Evolutionary conservation across 2,329 filamentous ascomycete species (phyloP), one percentile per base, ranked within the genome.

Genomic region (Fusarium irregulare): DNA sequence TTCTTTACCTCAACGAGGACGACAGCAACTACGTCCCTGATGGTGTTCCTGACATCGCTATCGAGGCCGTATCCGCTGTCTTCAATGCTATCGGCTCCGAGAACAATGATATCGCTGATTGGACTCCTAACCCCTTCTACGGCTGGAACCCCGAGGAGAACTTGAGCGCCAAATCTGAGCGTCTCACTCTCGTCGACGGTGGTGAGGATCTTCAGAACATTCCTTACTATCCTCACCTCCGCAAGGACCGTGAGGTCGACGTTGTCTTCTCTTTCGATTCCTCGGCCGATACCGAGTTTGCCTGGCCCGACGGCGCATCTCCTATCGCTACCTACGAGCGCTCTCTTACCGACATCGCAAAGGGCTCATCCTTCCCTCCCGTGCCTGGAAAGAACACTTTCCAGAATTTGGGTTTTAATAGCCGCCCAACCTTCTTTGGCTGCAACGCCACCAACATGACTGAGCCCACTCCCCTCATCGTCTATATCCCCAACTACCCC

Each of bases 131-230:
- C 78, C 90, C 88, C 83, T 77, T 84, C 76, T 77, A 84, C 71
- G 78, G 83, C 64, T 89, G 83, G 80, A 85, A 88, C 73, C 72
- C 80, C 3, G 76, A 51, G 79, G 70, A 87, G 61, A 82, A 82
- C 73, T 75, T 81, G 10, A 79, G 79, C 66, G 74, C 80, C 78
- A 32, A 86, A 82, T 25, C 82, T 4, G 80, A 84, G 10, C 78
- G 82, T 14, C 86, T 97, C 14, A 92, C 90, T 6, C 85, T 97
- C 6, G 92, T 95, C 14, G 93, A 97, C 72, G 93, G 93, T 40
- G 93, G 93, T 25, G 88, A 93, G 76, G 93, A 96, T 78, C 78
- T 87, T 3, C 91, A 97, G 75, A 96, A 96, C 78, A 87, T 97
- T 48, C 93, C 93, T 8, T 84, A 95, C 10, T 88, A 93, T 77